Base-by-base conservation (phyloP, 176 grass and related monocot species). In the Carex scoparia region DNA sequence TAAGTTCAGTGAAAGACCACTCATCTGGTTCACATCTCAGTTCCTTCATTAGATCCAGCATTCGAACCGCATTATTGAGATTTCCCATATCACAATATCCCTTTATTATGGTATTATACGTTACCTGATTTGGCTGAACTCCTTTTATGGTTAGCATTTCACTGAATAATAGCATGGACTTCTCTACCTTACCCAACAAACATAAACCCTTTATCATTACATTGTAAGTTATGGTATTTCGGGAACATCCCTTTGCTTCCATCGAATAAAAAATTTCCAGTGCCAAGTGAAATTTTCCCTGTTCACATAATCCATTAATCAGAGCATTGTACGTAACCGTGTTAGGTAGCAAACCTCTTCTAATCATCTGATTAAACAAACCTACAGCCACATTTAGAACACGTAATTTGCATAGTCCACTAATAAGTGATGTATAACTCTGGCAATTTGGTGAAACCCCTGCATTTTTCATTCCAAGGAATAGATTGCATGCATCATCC, bases 351-450 rank as follows among this genome's bases (percentile, higher is more conserved):
- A 87, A 18, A 66, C 79, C 88, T 84, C 84, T 84, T 88, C 73
- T 90, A 55, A 80, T 40, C 92, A 94, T 93, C 37, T 86, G 87
- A 74, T 91, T 84, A 83, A 93, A 93, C 84, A 94, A 85, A 23
- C 87, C 86, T 73, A 93, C 67, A 67, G 87, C 84, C 76, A 92
- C 42, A 57, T 86, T 87, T 57, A 92, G 61, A 27, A 84, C 55
- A 62, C 84, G 80, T 49, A 87, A 82, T 79, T 86, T 87, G 77
- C 73, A 83, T 14, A 87, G 35, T 69, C 86, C 90, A 59, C 86
- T 76, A 18, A 91, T 91, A 80, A 94, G 84, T 35, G 89, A 84
- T 13, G 89, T 89, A 83, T 82, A 83, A 53, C 63, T 89, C 38
- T 89, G 87, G 11, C 86, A 86, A 92, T 90, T 92, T 42, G 84